phyloP scores from a whole-genome alignment of 2,329 filamentous ascomycete genomes.

The Aspergillus oerlinghausenensis region DNA sequence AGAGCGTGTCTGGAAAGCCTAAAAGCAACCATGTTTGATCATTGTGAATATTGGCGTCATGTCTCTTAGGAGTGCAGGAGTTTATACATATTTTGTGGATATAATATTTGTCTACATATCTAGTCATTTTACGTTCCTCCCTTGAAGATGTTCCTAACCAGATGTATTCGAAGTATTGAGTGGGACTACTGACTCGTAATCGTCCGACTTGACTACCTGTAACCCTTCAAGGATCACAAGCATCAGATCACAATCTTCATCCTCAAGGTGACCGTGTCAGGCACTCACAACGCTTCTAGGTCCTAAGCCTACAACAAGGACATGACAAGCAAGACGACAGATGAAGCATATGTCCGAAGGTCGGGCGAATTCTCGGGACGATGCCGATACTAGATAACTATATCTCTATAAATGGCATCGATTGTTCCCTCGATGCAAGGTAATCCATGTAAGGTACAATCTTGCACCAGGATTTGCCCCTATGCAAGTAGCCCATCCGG shows the following conservation, averaged over 20 bases:
- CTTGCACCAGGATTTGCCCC: neutral
- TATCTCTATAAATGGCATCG: neutral
- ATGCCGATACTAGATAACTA: neutral
- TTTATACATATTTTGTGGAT: neutral
- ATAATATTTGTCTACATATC: neutral
- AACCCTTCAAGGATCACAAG: neutral
- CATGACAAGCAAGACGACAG: neutral
- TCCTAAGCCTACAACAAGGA: neutral
- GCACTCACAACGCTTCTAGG: neutral
- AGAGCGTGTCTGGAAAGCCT: neutral
- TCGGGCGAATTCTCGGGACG: neutral
- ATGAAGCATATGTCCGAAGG: neutral
- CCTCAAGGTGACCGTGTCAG: too few species aligned
- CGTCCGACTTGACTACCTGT: neutral
- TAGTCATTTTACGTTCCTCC: neutral
- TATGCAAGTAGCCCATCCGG: neutral
- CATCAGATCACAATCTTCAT: too few species aligned
- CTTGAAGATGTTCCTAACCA: neutral
- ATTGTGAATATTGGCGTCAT: conserved; percentile 11
- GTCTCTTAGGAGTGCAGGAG: neutral
- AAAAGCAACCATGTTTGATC: conserved; percentile 6
- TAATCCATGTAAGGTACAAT: neutral
- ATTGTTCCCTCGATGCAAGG: neutral
- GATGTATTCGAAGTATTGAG: neutral
- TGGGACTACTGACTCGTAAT: neutral